Base-by-base conservation (phyloP, 2,329 filamentous ascomycete genomes). In the Penicillium freii region DNA sequence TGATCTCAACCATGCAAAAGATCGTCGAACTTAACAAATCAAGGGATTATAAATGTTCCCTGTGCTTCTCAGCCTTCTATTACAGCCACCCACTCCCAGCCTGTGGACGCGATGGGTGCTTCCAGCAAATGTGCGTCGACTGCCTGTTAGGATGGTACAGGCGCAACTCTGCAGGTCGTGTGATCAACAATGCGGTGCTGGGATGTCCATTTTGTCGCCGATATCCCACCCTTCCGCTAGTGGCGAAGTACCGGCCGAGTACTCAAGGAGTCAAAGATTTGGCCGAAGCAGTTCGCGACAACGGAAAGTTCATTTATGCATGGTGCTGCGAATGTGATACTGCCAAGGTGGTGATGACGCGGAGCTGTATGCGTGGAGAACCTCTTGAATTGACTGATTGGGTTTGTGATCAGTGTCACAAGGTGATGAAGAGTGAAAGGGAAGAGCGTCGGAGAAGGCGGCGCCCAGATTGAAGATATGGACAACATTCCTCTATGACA, bases 321-420 rank as follows among this genome's bases (percentile, higher is more conserved):
- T 81, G 78, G 80, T 84, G 82, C 61, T 56, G 34, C 3, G 65
- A 59, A 4, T 82, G 81, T 53, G 73, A 72, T 4, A 68, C 70
- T 11, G 80, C 80, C 4, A 75, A 73, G 60, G 70, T 70, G 56
- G 75, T 73, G 50, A 70, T 77, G 19, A 77, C 79, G 61, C 69
- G 80, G 6, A 75, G 74, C 2, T 83, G 81, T 59, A 78, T 75
- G 0, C 68, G 68, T 0, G 79, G 77, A 0, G 71, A 71, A 1
- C 75, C 77, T 0, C 65, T 67, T 1, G 73, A 77, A 19, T 55
- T 80, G 4, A 51, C 52, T 1, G 56, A 63, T 11, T 83, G 80
- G 77, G 51, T 45, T 1, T 83, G 80, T 55, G 77, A 77, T 11
- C 68, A 67, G 0, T 83, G 78, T 59, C 15, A 62, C 42, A 42